Evolutionary conservation across 805 yeast genomes (phyloP), one percentile per base, ranked within the genome.

Genomic region (Zygosaccharomyces bisporus): DNA sequence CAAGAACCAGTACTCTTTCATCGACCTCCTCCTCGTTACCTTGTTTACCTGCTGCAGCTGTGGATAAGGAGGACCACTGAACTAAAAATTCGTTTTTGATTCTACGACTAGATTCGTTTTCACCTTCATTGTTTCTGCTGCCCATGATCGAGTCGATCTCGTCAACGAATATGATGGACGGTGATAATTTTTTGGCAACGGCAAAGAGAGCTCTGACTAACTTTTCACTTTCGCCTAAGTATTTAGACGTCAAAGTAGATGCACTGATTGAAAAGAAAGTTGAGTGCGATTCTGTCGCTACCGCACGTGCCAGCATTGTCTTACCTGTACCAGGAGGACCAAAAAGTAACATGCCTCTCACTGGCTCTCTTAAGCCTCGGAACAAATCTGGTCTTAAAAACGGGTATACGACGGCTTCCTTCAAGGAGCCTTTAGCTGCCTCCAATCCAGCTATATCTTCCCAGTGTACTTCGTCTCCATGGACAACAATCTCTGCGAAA

Each of bases 281-380:
- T 0, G 96, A 87, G 47, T 84, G 82, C 6, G 96, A 84, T 68
- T 93, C 98, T 2, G 95, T 86, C 2, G 97, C 98, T 2, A 93
- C 97, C 0, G 98, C 96, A 51, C 96, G 74, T 0, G 97, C 97
- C 53, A 91, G 75, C 98, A 91, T 90, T 1, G 97, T 90, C 60
- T 93, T 91, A 45, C 98, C 98, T 0, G 98, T 91, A n/a, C 99
- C 99, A 0, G 98, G 97, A 2, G 99, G 98, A 0, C 99, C 99
- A 70, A 89, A 91, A 33, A 91, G 67, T 16, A 91, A 72, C 95
- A 93, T 88, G n/a, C 98, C 98, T 46, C 95, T 70, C 0, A 95
- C 90, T 0, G 98, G 98, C 67, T 90, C 97, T 54, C 97, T 73
- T 42, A 91, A 69, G 0, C 97, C 98, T 47, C 79, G 77, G 61